Conservation (phyloP, 139 green algal genomes). For the Pedinophyceae sp. region DNA sequence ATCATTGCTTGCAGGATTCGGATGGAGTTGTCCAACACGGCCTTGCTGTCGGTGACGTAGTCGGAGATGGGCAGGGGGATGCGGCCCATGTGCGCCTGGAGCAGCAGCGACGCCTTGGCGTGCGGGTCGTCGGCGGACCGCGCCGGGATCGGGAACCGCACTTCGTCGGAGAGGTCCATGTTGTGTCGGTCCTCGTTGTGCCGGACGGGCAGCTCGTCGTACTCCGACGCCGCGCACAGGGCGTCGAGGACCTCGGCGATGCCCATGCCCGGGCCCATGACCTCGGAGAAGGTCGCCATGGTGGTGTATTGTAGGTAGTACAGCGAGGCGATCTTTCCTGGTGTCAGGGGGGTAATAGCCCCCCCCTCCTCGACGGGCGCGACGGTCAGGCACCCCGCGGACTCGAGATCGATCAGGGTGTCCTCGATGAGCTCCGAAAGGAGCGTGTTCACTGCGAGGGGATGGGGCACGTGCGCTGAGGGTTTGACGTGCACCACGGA, state of each 20-base stretch:
- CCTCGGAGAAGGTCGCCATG: constrained; percentile 44
- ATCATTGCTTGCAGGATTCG: constrained; percentile 82
- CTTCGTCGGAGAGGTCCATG: constrained; percentile 32
- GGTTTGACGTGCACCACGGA: too few relatives aligned
- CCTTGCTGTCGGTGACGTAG: constrained; percentile 88
- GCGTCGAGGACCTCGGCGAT: constrained; percentile 32
- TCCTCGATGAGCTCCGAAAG: constrained; percentile 37
- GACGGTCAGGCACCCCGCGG: background rate
- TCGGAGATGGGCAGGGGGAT: constrained; percentile 73
- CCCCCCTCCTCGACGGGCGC: constrained; percentile 32
- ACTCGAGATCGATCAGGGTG: constrained; percentile 44
- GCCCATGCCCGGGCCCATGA: constrained; percentile 36
- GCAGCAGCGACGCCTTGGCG: constrained; percentile 83
- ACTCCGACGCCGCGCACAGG: constrained; percentile 72
- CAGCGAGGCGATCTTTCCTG: constrained; percentile 68
- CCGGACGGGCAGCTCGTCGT: constrained; percentile 87
- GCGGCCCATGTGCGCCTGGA: constrained; percentile 79
- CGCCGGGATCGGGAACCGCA: constrained; percentile 13
- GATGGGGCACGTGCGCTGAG: background rate
- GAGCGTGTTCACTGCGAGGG: background rate
- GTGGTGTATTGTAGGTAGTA: constrained; percentile 92
- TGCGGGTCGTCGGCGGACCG: constrained; percentile 68
- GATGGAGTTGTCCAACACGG: constrained; percentile 76
- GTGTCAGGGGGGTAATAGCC: constrained; percentile 27
- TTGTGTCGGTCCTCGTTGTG: constrained; percentile 98